Conservation (phyloP, 495 filamentous ascomycete genomes). For the Neurospora africana region DNA sequence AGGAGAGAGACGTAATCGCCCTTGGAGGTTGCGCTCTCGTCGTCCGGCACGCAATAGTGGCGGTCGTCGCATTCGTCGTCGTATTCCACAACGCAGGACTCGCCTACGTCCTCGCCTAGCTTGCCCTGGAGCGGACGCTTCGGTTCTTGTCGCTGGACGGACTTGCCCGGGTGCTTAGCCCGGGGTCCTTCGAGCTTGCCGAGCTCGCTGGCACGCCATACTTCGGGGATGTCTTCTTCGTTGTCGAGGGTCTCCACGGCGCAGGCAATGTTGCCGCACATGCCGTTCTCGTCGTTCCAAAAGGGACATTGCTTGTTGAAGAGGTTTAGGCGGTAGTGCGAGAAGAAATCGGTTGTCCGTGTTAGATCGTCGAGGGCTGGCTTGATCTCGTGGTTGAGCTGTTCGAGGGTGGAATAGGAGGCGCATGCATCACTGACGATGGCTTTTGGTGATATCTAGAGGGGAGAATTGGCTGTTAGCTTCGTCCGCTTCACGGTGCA, state of each 20-base stretch:
- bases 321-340: constrained; percentile 93
- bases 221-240: constrained; percentile 81
- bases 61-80: constrained; percentile 96
- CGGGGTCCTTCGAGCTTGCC: constrained; percentile 88
- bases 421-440: constrained; percentile 81
- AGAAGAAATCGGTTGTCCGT: constrained; percentile 88
- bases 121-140: constrained; percentile 67
- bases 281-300: constrained; percentile 84
- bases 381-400: constrained; percentile 65
- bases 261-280: constrained; percentile 96
- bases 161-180: constrained; percentile 73
- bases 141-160: constrained; percentile 56
- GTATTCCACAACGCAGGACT: constrained; percentile 94
- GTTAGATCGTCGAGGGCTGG: constrained; percentile 76
- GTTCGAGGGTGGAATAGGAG: constrained; percentile 81
- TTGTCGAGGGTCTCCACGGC: constrained; percentile 94
- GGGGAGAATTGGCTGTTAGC: constrained; percentile 25
- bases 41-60: constrained; percentile 94
- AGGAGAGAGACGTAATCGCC: constrained; percentile 93
- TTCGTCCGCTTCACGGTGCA: neutral
- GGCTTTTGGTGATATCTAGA: constrained; percentile 43
- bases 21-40: constrained; percentile 74
- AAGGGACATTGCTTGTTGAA: constrained; percentile 93
- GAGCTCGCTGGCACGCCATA: constrained; percentile 87
- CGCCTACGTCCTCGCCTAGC: constrained; percentile 76